Evolutionary conservation across 371 early-diverging fungal species (phyloP).

Genomic region (Thermomucor indicae-seudaticae): DNA sequence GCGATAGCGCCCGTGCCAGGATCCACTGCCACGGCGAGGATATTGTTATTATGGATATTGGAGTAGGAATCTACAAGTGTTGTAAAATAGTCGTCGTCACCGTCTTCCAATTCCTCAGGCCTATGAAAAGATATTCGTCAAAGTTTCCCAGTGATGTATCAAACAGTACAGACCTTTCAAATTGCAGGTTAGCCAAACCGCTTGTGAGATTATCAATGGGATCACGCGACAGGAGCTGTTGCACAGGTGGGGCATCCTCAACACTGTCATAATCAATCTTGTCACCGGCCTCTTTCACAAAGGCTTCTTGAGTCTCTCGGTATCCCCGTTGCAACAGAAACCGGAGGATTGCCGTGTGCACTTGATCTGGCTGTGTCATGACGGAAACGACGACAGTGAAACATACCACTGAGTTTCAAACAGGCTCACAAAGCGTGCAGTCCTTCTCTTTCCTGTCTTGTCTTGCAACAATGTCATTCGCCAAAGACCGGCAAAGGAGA

Average conservation of each 20-base stretch:
- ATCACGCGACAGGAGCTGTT: neutral
- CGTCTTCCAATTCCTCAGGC: slow-evolving; percentile 11
- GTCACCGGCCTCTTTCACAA: slow-evolving; percentile 13
- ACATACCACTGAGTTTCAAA: neutral
- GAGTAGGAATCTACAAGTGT: slow-evolving; percentile 13
- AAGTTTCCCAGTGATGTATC: neutral
- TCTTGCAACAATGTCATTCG: slow-evolving; percentile 38
- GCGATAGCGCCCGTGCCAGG: slow-evolving; percentile 37
- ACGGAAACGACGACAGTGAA: neutral
- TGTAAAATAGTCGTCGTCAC: slow-evolving; percentile 27
- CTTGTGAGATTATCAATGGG: neutral
- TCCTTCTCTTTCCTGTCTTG: neutral
- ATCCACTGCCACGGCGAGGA: slow-evolving; percentile 42
- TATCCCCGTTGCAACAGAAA: slow-evolving; percentile 14
- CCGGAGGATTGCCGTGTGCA: slow-evolving; percentile 11
- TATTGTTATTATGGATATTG: slow-evolving; percentile 48
- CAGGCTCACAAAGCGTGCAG: neutral
- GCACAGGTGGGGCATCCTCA: slow-evolving; percentile 9
- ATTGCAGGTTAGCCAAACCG: neutral
- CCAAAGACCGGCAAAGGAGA: slow-evolving; percentile 45
- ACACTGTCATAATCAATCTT: slow-evolving; percentile 7
- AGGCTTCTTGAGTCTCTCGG: slow-evolving; percentile 11
- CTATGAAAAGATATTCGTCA: neutral
- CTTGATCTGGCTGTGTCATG: slow-evolving; percentile 2
- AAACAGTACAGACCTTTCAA: slow-evolving; percentile 1